Evolutionary conservation across 2,329 filamentous ascomycete genomes (phyloP), one percentile per base, ranked within the genome.

Genomic region (Exophiala aquamarina): DNA sequence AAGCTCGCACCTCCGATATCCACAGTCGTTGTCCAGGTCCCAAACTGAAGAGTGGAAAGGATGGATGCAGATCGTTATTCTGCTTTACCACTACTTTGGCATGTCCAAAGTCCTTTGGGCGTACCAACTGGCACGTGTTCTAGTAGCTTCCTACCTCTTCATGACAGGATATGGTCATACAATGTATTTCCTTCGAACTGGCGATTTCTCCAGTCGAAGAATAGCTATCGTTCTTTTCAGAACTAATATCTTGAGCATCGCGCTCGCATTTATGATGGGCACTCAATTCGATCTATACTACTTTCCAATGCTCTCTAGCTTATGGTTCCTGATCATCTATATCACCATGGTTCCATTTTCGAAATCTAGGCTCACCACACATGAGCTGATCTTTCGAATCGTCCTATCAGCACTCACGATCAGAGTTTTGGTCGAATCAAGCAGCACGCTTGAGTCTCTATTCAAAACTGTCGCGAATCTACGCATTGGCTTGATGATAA

Each of bases 31-130:
- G 4, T 71, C 75, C 1, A 71, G 81, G 41, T 69, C 75, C 36
- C 78, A 84, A 55, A 79, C 77, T 0, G 74, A 84, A 51, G 83
- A 86, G 60, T 83, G 81, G 74, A 85, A 84, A 65, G 83, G 83
- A 2, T 77, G 79, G 71, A 81, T 85, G 77, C 81, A 84, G 54
- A 70, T 72, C 11, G 63, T 74, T 14, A 67, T 79, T 34, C 64
- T 83, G 14, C 65, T 80, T 10, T 84, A 82, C 57, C 76, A 82
- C 50, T 84, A 80, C 61, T 77, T 78, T 26, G 72, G 76, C 15
- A 76, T 73, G 19, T 77, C 73, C 5, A 68, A 69, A 50, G 60
- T 66, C 2, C 61, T 79, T 3, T 73, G 73, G 59, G 70, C 81
- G 23, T 81, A 82, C 63, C 71, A 79, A 56, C 64, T 79, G 41